phyloP scores from a whole-genome alignment of 768 basidiomycete species.

The Cystobasidium ongulense region DNA sequence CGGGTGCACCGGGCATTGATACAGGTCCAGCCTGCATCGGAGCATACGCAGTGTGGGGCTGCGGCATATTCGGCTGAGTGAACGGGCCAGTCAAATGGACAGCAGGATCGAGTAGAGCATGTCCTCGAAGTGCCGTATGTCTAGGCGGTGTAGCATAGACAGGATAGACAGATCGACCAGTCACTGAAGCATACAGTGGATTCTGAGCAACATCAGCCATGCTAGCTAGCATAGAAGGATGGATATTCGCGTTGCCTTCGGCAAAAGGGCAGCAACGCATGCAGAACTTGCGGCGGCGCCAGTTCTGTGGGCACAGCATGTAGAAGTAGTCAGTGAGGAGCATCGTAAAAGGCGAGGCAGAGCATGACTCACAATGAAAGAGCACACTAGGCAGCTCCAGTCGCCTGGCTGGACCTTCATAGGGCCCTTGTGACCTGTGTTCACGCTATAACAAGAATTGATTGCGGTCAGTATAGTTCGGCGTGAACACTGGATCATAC shows the following conservation, averaged over 20 bases:
- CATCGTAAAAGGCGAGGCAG: neutral
- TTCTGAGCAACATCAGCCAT: neutral
- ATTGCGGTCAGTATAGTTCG: neutral
- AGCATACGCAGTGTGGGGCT: no score
- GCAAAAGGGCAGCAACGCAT: conserved; percentile 29
- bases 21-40: no score
- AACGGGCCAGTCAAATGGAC: neutral
- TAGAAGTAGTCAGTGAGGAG: neutral
- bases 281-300: conserved; percentile 23
- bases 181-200: neutral
- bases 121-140: neutral
- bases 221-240: neutral
- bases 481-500: neutral
- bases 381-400: conserved; percentile 20
- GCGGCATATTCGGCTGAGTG: neutral
- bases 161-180: no score
- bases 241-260: neutral
- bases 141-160: no score
- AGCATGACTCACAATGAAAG: conserved; percentile 6
- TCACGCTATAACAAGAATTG: neutral
- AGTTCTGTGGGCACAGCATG: conserved; percentile 8
- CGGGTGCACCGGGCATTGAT: no score
- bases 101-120: neutral
- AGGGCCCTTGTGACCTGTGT: conserved; percentile 18
- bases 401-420: conserved; percentile 29